Base-by-base conservation (phyloP, 345 rosid genomes). In the Turnera subulata region DNA sequence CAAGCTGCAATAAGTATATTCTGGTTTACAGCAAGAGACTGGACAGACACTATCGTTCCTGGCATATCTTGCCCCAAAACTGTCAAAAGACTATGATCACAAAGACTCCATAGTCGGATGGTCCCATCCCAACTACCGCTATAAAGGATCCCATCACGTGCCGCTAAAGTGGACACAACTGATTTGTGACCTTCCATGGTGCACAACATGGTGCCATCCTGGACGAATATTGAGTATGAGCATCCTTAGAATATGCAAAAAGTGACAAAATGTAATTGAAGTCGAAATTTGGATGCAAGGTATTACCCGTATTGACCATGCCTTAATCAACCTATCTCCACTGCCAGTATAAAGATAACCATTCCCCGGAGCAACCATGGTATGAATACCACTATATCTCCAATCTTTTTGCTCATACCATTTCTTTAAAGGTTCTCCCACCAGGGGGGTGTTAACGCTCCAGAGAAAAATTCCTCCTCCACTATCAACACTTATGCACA, bases 71-170 rank as follows among this genome's bases (percentile, higher is more conserved):
- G 86, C 37, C 86, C 89, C 66, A 89, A 72, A 33, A 89, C 86
- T 15, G 91, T 75, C 80, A 92, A 69, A 56, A 82, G 76, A 73
- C 82, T 73, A 55, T 86, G 91, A 76, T 92, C 95, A 76, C 74
- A 76, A 37, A 89, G 80, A 74, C 88, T 80, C 98, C 97, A 89
- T 56, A 92, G 73, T 56, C 89, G 62, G 55, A 92, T 62, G 47
- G 88, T 86, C 62, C 98, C 97, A 76, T 89, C 98, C 92, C 95
- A 86, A 68, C 98, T 86, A 47, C 98, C 97, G 43, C 98, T 86
- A 54, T 89, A 84, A 59, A 92, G 80, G 46, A 89, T 82, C 47
- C 93, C 91, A 40, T 80, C 68, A 17, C 43, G 63, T 46, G 80
- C 79, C 50, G 82, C 69, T 56, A 92, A 72, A 0, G 95, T 19